Evolutionary conservation across 371 early-diverging fungal species (phyloP).

Genomic region (Lichtheimia ornata): DNA sequence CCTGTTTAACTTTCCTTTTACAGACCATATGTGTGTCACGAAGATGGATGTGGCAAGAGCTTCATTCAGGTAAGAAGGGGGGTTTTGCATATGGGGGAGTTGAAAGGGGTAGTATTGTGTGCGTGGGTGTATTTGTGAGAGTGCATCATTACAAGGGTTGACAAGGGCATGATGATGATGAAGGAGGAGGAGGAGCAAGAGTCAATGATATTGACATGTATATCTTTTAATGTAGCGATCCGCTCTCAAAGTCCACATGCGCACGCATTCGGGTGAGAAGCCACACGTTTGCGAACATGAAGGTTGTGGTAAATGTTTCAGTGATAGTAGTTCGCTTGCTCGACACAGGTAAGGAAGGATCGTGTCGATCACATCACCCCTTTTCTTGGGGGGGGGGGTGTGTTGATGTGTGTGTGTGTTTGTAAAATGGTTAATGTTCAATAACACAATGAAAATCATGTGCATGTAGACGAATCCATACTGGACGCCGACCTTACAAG

Average conservation of each 20-base stretch:
- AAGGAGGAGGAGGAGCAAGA: not conserved
- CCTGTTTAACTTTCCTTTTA: conserved; percentile 11
- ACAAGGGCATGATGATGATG: no score
- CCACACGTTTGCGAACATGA: conserved; percentile 71
- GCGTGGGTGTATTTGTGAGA: no score
- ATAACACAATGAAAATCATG: no score
- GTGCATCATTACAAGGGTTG: no score
- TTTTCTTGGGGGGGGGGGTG: no score
- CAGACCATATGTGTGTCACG: conserved; percentile 65
- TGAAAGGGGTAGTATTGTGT: no score
- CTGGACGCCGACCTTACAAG: conserved; percentile 74
- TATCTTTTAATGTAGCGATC: conserved; percentile 57
- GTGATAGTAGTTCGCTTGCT: conserved; percentile 63
- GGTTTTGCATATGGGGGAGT: no score
- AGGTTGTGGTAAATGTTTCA: conserved; percentile 63
- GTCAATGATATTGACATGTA: not conserved
- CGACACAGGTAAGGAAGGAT: conserved; percentile 36
- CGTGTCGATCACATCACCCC: no score
- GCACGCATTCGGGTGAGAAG: conserved; percentile 82
- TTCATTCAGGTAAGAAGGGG: conserved; percentile 52
- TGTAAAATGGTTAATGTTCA: not conserved
- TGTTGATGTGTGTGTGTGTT: not conserved
- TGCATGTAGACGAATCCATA: conserved; percentile 59
- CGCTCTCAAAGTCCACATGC: conserved; percentile 75
- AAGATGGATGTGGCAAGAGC: conserved; percentile 71